These are phyloP conservation scores for Eryngium alpinum DNA, from an alignment of 140 eudicot genomes.

Conservation along the genomic window DNA sequence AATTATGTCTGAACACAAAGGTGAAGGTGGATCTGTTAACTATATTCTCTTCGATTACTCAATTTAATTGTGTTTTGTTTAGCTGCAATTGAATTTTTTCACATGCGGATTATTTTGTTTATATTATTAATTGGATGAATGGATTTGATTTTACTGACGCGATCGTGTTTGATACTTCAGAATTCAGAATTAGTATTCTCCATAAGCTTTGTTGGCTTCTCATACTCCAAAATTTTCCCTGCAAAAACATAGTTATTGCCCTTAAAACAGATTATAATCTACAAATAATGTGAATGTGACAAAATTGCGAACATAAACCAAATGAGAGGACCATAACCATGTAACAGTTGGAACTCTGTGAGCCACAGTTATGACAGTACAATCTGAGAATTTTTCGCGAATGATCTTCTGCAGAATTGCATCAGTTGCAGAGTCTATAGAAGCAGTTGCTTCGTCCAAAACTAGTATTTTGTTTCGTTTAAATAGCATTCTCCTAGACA, in stretches of 20 bases:
- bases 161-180: too few relatives aligned
- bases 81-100: too few relatives aligned
- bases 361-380: constrained; percentile 77
- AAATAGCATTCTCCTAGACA: constrained; percentile 76
- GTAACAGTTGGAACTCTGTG: constrained; percentile 82
- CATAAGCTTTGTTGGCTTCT: constrained; percentile 70
- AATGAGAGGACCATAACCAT: constrained; percentile 78
- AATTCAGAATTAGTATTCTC: constrained; percentile 29
- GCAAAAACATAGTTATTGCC: constrained; percentile 2
- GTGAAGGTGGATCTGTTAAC: too few relatives aligned
- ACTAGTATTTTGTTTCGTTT: constrained; percentile 63
- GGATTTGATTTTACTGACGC: too few relatives aligned
- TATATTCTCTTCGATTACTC: too few relatives aligned
- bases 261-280: background rate
- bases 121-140: too few relatives aligned
- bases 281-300: background rate
- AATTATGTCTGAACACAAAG: too few relatives aligned
- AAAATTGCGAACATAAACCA: constrained; percentile 35
- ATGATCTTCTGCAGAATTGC: constrained; percentile 60
- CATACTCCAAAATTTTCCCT: constrained; percentile 77
- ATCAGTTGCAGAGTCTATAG: constrained; percentile 78
- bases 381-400: constrained; percentile 58
- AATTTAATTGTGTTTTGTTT: too few relatives aligned
- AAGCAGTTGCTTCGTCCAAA: constrained; percentile 89
- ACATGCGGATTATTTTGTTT: too few relatives aligned